Base-by-base conservation (phyloP, 1,284 basidiomycete genomes). In the Ceratobasidium sp. region DNA sequence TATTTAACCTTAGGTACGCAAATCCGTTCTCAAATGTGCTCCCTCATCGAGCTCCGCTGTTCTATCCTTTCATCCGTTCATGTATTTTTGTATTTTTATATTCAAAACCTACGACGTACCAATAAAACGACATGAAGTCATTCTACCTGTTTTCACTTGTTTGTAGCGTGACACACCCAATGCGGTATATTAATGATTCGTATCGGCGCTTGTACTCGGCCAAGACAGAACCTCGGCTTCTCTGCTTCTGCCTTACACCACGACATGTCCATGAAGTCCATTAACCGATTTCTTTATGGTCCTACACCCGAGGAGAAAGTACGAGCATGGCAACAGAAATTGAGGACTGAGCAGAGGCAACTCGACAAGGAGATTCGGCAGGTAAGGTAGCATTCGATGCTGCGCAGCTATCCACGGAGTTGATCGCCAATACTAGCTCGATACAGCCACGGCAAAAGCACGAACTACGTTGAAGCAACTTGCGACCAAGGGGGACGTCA, bases 251-350 rank as follows among this genome's bases (percentile, higher is more conserved):
- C 30, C 47, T 49, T 27, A 49, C n/a, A n/a, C 50, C 58, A 71
- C 71, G 46, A 29, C 72, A 64, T 64, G 60, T 30, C 72, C 70
- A 94, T 95, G 92, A 91, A 95, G 78, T 81, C 89, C 33, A 87
- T 96, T 73, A 93, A 91, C 75, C 87, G 91, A 57, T 95, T 95
- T 78, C 80, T 98, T 44, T 98, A 97, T 80, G 95, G 95, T 1
- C 95, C 94, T 19, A 91, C 93, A 0, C 89, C 95, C 39, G 94
- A 98, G 78, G 96, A 98, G 80, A 87, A 85, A 74, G 88, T 97
- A 13, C 85, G 88, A 57, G 83, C 85, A 78, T 98, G 95, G 95
- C 93, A 97, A 77, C 75, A 81, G 19, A 93, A 91, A 77, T 80
- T 98, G 70, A 87, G 91, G 56, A 78, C 84, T 64, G 91, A 98